Conservation (phyloP, 176 grass and related monocot species). For the Dactylis glomerata region DNA sequence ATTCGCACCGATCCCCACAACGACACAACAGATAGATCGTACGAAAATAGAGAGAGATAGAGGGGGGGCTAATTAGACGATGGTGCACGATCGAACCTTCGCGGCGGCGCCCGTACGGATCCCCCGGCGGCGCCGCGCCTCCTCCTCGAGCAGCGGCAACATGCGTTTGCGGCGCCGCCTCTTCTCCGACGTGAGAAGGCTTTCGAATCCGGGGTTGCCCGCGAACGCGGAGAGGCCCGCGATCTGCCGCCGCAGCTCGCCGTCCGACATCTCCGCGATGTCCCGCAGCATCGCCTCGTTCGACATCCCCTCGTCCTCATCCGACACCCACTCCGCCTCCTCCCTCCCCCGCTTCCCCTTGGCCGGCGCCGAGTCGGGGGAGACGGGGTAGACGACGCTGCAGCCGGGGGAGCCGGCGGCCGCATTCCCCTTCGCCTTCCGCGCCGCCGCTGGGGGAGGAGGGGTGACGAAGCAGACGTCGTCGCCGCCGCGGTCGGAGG, state of each 20-base stretch:
- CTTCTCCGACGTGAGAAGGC: neutral
- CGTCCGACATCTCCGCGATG: neutral
- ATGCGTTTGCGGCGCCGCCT: neutral
- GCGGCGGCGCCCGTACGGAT: neutral
- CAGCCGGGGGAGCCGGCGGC: neutral
- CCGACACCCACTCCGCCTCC: neutral
- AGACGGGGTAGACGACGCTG: neutral
- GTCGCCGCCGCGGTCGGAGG: too few relatives aligned
- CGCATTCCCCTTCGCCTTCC: neutral
- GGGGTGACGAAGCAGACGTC: neutral
- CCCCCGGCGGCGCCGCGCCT: neutral
- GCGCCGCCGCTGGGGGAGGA: neutral
- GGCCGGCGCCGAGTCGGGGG: neutral
- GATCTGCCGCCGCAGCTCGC: neutral
- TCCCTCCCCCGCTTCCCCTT: neutral
- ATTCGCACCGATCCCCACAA: neutral
- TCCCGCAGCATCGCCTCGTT: neutral
- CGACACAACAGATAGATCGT: neutral
- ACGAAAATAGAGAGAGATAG: neutral
- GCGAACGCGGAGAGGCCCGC: rapidly evolving
- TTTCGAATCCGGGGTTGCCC: too few relatives aligned
- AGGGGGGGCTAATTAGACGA: neutral
- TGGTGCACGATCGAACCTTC: neutral
- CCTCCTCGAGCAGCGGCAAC: neutral
- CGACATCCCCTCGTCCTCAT: neutral